Evolutionary conservation across 371 early-diverging fungal species (phyloP).

Genomic region (Mortierella sp.): DNA sequence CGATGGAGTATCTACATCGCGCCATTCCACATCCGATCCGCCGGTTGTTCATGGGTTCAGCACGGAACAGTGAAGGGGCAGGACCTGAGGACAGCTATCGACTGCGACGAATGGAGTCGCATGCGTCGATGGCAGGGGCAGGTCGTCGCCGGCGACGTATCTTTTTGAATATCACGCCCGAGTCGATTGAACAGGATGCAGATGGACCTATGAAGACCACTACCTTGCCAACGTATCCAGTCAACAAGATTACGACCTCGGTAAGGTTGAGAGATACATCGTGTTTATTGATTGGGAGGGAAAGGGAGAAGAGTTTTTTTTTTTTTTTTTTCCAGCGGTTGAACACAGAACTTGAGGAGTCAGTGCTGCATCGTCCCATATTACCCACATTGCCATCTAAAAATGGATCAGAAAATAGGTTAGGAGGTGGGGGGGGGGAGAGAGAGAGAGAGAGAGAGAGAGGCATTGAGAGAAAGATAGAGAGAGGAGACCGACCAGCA

Average conservation of each 20-base stretch:
- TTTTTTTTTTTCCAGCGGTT: no score
- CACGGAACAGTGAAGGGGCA: conserved; percentile 29
- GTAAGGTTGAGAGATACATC: no score
- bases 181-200: conserved; percentile 38
- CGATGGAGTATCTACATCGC: conserved; percentile 49
- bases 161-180: conserved; percentile 46
- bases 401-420: no score
- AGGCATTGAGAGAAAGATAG: not conserved
- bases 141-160: conserved; percentile 38
- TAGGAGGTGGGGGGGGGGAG: not conserved
- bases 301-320: no score
- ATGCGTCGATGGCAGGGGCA: conserved; percentile 41
- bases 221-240: conserved; percentile 37
- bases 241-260: conserved; percentile 52
- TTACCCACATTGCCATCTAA: no score
- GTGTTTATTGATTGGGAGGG: no score
- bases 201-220: conserved; percentile 43
- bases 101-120: conserved; percentile 51
- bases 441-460: not conserved
- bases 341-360: no score
- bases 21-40: conserved; percentile 46
- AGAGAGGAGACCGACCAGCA: no score
- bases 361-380: no score
- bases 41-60: conserved; percentile 20
- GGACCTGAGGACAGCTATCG: conserved; percentile 53